phyloP scores from a whole-genome alignment of 805 yeast species.

The Metschnikowia santaceciliae region DNA sequence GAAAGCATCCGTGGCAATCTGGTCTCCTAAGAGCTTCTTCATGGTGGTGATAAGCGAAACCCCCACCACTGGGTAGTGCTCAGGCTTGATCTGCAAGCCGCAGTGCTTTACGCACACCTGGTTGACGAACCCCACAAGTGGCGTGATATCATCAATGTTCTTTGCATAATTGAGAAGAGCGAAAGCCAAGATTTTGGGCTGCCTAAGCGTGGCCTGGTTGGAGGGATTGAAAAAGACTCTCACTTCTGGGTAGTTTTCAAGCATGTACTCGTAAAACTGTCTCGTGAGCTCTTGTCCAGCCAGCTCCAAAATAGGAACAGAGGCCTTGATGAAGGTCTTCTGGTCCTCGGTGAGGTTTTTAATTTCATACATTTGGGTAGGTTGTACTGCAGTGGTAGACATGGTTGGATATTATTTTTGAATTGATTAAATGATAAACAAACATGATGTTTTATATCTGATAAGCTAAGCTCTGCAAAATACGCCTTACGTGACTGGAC shows the following conservation, averaged over 20 bases:
- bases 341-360: slow-evolving; percentile 29
- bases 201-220: slow-evolving; percentile 51
- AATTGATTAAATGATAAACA: not conserved
- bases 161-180: slow-evolving; percentile 60
- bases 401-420: not conserved
- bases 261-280: slow-evolving; percentile 53
- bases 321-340: slow-evolving; percentile 36
- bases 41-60: slow-evolving; percentile 51
- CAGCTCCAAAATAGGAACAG: slow-evolving; percentile 54
- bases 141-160: slow-evolving; percentile 55
- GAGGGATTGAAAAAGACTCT: slow-evolving; percentile 57
- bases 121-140: slow-evolving; percentile 49
- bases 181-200: slow-evolving; percentile 62
- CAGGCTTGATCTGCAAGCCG: slow-evolving; percentile 58
- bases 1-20: slow-evolving; percentile 51
- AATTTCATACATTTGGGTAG: slow-evolving; percentile 21
- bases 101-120: slow-evolving; percentile 64
- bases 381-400: not conserved
- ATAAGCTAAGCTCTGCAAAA: not conserved
- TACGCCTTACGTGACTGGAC: not conserved
- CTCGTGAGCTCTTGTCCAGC: slow-evolving; percentile 54
- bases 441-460: not conserved
- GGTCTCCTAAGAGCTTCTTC: slow-evolving; percentile 49
- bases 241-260: slow-evolving; percentile 49
- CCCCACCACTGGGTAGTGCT: slow-evolving; percentile 67